Evolutionary conservation across 2,329 filamentous ascomycete species (phyloP).

Genomic region (Pseudocercospora ulei): DNA sequence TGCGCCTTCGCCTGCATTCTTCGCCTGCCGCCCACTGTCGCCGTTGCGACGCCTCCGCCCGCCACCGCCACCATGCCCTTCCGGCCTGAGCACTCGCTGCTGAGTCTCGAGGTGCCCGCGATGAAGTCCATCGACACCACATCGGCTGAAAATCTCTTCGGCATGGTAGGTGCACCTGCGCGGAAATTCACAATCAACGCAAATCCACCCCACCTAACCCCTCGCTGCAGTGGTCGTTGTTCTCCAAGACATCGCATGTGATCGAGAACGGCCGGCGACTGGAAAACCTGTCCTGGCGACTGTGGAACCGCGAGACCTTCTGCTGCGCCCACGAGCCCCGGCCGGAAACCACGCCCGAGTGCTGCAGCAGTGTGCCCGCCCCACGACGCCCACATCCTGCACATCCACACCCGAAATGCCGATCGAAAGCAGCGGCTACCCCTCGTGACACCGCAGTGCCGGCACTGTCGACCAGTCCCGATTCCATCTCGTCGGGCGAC

Average conservation of each 20-base stretch:
- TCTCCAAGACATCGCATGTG: slow-evolving; percentile 86
- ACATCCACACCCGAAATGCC: slow-evolving; percentile 22
- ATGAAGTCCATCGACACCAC: slow-evolving; percentile 92
- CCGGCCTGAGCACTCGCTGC: slow-evolving; percentile 69
- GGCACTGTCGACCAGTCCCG: slow-evolving; percentile 42
- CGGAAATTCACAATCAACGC: slow-evolving; percentile 7
- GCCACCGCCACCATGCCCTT: slow-evolving; percentile 59
- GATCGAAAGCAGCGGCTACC: slow-evolving; percentile 10
- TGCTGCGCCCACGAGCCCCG: slow-evolving; percentile 63
- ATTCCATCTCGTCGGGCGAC: slow-evolving; percentile 37
- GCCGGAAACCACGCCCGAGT: slow-evolving; percentile 19
- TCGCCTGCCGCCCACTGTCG: slow-evolving; percentile 6
- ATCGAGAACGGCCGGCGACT: slow-evolving; percentile 85
- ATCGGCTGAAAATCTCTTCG: slow-evolving; percentile 85
- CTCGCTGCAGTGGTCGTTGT: slow-evolving; percentile 51
- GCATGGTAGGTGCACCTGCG: slow-evolving; percentile 48
- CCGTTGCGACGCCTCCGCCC: slow-evolving; percentile 12
- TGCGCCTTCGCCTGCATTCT: slow-evolving; percentile 1
- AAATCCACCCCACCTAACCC: slow-evolving; percentile 12
- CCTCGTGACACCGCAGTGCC: slow-evolving; percentile 29
- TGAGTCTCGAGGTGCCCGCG: slow-evolving; percentile 82
- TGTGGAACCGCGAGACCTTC: slow-evolving; percentile 90
- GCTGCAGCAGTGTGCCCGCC: slow-evolving; percentile 22
- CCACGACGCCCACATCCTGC: slow-evolving; percentile 11
- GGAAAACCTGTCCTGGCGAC: slow-evolving; percentile 90